A percentile compares a stretch with the other conserved stretches of the same genome.
phyloP scores from a whole-genome alignment of 345 rosid species.

The Moricandia arvensis region DNA sequence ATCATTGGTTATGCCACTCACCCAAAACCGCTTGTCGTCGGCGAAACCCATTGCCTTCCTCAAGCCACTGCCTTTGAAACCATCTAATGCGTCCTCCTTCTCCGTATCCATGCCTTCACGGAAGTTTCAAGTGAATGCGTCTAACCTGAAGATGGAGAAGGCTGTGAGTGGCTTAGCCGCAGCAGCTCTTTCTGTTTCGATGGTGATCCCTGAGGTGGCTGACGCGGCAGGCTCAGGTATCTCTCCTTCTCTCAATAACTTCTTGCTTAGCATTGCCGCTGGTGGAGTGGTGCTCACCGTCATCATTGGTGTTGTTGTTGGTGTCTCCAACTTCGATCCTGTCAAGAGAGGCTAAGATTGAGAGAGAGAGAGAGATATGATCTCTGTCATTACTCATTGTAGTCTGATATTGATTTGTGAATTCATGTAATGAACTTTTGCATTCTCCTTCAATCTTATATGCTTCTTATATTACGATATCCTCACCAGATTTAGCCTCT shows the following conservation, averaged over 20 bases:
- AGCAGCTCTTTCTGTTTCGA: conserved; percentile 67
- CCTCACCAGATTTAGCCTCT: background rate
- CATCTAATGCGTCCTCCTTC: conserved; percentile 28
- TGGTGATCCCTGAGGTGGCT: conserved; percentile 74
- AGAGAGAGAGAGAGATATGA: background rate
- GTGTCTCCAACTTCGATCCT: conserved; percentile 68
- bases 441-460: background rate
- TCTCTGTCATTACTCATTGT: background rate
- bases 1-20: conserved; percentile 53
- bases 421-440: conserved; percentile 12
- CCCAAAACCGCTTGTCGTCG: conserved; percentile 32
- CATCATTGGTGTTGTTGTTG: conserved; percentile 67
- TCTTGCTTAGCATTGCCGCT: conserved; percentile 80
- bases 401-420: background rate
- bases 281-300: conserved; percentile 63
- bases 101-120: conserved; percentile 12
- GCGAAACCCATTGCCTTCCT: conserved; percentile 43
- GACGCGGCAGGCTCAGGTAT: conserved; percentile 61
- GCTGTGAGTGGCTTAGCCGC: conserved; percentile 68
- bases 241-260: conserved; percentile 88
- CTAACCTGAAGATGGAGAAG: conserved; percentile 60
- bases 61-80: conserved; percentile 60
- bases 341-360: conserved; percentile 55
- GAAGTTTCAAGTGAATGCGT: conserved; percentile 49
- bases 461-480: background rate